Evolutionary conservation across 257 asterid genomes (phyloP), one percentile per base, ranked within the genome.

Genomic region (Solanum neorickii): DNA sequence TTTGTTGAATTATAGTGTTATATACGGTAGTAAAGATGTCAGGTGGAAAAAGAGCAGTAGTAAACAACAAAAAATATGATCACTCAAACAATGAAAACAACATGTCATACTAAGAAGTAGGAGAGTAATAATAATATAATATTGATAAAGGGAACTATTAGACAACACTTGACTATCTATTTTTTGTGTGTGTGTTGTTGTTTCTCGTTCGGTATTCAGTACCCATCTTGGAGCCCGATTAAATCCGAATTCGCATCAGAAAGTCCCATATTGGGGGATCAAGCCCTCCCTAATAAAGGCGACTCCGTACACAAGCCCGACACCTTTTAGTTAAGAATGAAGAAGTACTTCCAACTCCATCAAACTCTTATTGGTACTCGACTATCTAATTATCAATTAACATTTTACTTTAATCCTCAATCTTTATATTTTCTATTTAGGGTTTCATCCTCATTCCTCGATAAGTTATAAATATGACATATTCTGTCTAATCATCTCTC

Each of bases 191-290:
- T 31, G 35, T 33, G 5, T 33, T 33, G 35, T 33, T 33, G 35
- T 33, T 33, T 33, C 35, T 0, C 35, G 35, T 5, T 33, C 35
- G 5, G 5, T 33, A 33, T 33, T 3, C 35, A 33, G 5, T 33
- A 4, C 0, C 35, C 35, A 33, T 0, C 0, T 33, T 33, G 35
- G 5, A 33, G 35, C 1, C 35, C 5, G 5, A 33, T 33, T 33
- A 33, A 33, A 33, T 33, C 35, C 5, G 35, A 33, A 4, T 4
- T 33, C 35, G 35, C 35, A 33, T 33, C 5, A 33, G 5, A 33
- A 33, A 33, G 35, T 33, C 35, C 5, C 35, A 33, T 33, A 33
- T 33, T 33, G 35, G 35, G 35, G 35, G 5, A 5, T 33, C 5
- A 33, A 33, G 35, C 35, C 35, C 35, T 33, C 5, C 35, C 35